Base-by-base conservation (phyloP, 257 asterid species). In the Linaria vulgaris region DNA sequence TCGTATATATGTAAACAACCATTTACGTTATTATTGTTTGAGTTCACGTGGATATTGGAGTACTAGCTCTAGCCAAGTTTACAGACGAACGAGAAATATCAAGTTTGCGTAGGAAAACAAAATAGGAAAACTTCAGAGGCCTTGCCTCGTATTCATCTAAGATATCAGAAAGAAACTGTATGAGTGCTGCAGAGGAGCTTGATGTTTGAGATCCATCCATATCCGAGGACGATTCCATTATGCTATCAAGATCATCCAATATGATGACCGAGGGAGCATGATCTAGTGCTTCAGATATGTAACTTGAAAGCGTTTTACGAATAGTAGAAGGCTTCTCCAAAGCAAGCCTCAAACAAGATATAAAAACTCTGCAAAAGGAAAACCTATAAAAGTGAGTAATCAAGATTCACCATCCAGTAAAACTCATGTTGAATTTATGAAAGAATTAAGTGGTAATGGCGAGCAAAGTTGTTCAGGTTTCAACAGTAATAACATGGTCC, bases 191-290 rank as follows among this genome's bases (percentile, higher is more conserved):
- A 56, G 87, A 82, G 61, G 95, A 82, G 19, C 80, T 63, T 66
- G 95, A 79, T 69, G 79, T 75, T 72, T 89, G 99, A 83, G 92
- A 79, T 51, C 88, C 94, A 64, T 87, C 99, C 61, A 80, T 55
- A 45, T 90, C 95, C 9, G 90, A 76, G 76, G 95, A 76, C 64
- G 95, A 77, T 31, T 88, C 71, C 65, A 94, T 68, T 19, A 94
- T 91, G 83, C 88, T 78, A 67, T 94, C 99, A 75, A 94, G 86
- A 87, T 94, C 99, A 79, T 94, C 99, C 76, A 94, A 85, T 68
- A 94, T 68, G 52, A 94, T 66, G 70, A 87, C 82, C 59, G 99
- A 89, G 67, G 99, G 99, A 27, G 96, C 85, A 78, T 78, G 87
- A 77, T 89, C 96, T 62, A 89, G 68, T 34, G 95, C 99, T 75